phyloP scores from a whole-genome alignment of 805 yeast genomes.

The Ascoidea rubescens region DNA sequence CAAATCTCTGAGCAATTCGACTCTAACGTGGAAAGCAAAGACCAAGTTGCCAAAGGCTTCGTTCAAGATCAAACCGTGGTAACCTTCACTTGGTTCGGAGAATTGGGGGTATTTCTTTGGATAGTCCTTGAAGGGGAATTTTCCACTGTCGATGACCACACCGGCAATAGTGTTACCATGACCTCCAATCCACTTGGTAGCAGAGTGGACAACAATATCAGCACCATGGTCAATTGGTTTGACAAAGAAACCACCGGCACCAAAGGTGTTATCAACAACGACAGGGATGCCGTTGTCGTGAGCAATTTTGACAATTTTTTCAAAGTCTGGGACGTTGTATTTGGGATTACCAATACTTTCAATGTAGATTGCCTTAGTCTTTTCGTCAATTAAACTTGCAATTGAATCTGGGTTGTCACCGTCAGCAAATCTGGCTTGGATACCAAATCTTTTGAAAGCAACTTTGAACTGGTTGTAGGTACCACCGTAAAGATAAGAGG shows the following conservation, averaged over 20 bases:
- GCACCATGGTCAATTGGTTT: conserved; percentile 84
- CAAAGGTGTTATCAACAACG: conserved; percentile 92
- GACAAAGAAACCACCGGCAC: conserved; percentile 86
- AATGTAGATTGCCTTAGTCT: conserved; percentile 79
- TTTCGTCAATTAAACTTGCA: conserved; percentile 60
- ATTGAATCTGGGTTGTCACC: conserved; percentile 69
- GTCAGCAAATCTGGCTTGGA: conserved; percentile 70
- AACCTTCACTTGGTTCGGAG: conserved; percentile 82
- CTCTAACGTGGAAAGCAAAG: conserved; percentile 65
- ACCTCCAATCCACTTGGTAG: conserved; percentile 97
- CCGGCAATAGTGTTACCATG: conserved; percentile 95
- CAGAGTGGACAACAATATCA: conserved; percentile 85
- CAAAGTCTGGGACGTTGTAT: conserved; percentile 86
- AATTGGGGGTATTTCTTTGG: conserved; percentile 87
- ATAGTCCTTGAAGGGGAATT: conserved; percentile 79
- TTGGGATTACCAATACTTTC: conserved; percentile 92
- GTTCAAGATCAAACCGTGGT: conserved; percentile 75
- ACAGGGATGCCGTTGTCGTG: conserved; percentile 82
- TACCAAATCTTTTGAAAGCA: conserved; percentile 78
- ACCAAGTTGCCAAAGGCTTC: conserved; percentile 76
- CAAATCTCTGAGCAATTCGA: conserved; percentile 78
- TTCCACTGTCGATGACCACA: conserved; percentile 80
- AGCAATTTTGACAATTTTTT: conserved; percentile 57
- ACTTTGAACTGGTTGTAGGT: conserved; percentile 93
- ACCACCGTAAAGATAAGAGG: conserved; percentile 87